Evolutionary conservation across 352 stramenopile species (phyloP), one percentile per base, ranked within the genome.

Genomic region (Pythium rhizo-oryzae): DNA sequence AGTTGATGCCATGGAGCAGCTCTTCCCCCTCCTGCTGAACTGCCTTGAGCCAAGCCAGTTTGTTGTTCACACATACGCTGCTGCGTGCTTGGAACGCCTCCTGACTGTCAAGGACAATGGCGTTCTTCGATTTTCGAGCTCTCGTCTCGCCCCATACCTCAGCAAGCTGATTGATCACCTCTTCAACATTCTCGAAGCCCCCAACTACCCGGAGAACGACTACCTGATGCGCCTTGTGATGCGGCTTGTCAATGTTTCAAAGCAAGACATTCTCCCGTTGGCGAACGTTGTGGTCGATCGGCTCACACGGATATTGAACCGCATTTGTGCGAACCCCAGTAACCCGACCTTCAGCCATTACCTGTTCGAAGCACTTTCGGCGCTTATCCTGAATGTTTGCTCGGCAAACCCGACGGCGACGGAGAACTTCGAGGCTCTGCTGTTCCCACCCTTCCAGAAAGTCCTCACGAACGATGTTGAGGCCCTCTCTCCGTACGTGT

Each of bases 271-370:
- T n/a, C 74, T 98, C 49, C 89, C 94, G 23, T 71, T 98, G 16
- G 97, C 95, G 9, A 85, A 94, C 65, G 86, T 98, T 64, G 92
- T 99, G n/a, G 90, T 99, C 18, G 87, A 93, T 65, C 98, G 98
- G 59, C 80, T 99, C 50, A 99, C 94, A 12, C 85, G 59, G 44
- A 91, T 98, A 21, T 71, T 99, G 53, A 97, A 84, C 56, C 78
- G 80, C 18, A 98, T 99, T 19, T 99, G 96, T 62, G 97, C 96
- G 43, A 99, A 99, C 81, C 98, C 98, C 28, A 97, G 94, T 62
- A 99, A 99, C 77, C 98, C 98, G 23, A 95, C 95, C 24, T 99
- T 99, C 81, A 99, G 99, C 69, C 98, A 99, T 78, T 99, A 98
- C 69, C 79, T 99, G 11, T 99, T 99, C 71, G 98, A 99, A 80